Conservation (phyloP, 352 stramenopile genomes). For the Blastocystis sp. region DNA sequence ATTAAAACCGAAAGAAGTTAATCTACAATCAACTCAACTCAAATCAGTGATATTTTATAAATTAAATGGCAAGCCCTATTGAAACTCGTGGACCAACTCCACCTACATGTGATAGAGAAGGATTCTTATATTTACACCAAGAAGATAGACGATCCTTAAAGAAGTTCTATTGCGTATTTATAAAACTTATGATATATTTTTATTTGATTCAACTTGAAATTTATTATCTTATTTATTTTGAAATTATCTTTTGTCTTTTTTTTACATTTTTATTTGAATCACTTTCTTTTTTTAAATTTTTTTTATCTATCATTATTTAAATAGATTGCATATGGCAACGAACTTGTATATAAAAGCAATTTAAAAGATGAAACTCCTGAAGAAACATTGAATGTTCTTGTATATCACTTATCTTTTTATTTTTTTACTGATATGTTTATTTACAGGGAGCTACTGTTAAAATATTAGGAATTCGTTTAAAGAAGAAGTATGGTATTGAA, state of each 20-base stretch:
- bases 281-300: too few species aligned
- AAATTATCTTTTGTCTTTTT: too few species aligned
- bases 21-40: too few species aligned
- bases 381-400: slow-evolving; percentile 30
- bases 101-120: slow-evolving; percentile 32
- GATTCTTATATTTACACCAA: slow-evolving; percentile 35
- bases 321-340: slow-evolving; percentile 26
- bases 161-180: slow-evolving; percentile 38
- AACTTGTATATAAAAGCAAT: slow-evolving; percentile 36
- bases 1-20: too few species aligned
- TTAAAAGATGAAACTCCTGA: slow-evolving; percentile 28
- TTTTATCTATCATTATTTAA: too few species aligned
- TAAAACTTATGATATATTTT: background rate
- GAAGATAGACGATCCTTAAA: slow-evolving; percentile 35
- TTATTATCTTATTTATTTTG: too few species aligned
- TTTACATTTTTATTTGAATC: too few species aligned
- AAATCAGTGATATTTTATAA: slow-evolving; percentile 2
- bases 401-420: background rate
- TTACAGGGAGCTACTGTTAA: slow-evolving; percentile 23
- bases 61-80: slow-evolving; percentile 28
- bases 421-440: background rate
- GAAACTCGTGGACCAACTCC: slow-evolving; percentile 2
- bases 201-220: too few species aligned
- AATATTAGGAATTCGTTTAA: slow-evolving; percentile 23
- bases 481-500: slow-evolving; percentile 33